These are phyloP conservation scores for Corniculantispora saksenae DNA, from an alignment of 2,329 filamentous ascomycete species.

Conservation along the genomic window DNA sequence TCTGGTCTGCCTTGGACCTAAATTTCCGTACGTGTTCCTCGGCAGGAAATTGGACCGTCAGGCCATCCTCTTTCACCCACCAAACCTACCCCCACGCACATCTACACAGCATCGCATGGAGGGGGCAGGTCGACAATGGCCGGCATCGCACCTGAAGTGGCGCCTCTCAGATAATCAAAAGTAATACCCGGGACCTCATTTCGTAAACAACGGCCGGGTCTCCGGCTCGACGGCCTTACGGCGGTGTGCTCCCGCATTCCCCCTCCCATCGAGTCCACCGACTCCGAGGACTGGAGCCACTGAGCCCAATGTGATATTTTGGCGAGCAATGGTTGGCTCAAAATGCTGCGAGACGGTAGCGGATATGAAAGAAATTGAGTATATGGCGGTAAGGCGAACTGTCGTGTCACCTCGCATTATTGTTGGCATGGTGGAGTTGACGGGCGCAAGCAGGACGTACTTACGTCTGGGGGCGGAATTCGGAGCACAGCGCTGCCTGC, in stretches of 20 bases:
- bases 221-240: background rate
- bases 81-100: background rate
- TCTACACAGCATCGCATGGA: background rate
- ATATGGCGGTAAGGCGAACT: background rate
- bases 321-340: background rate
- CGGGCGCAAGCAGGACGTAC: background rate
- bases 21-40: background rate
- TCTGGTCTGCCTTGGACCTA: background rate
- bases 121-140: too few relatives aligned
- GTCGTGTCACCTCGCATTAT: background rate
- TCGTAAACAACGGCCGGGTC: too few relatives aligned
- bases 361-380: background rate
- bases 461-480: background rate
- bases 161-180: too few relatives aligned
- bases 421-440: background rate
- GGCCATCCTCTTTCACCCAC: background rate
- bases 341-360: background rate
- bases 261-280: background rate
- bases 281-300: background rate
- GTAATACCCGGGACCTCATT: background rate
- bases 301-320: background rate
- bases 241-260: conserved; percentile 1
- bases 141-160: too few relatives aligned
- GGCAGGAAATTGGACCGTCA: background rate
- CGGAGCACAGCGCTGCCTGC: background rate